Evolutionary conservation across 805 yeast species (phyloP), one percentile per base, ranked within the genome.

Genomic region (Metschnikowia gelsemii): DNA sequence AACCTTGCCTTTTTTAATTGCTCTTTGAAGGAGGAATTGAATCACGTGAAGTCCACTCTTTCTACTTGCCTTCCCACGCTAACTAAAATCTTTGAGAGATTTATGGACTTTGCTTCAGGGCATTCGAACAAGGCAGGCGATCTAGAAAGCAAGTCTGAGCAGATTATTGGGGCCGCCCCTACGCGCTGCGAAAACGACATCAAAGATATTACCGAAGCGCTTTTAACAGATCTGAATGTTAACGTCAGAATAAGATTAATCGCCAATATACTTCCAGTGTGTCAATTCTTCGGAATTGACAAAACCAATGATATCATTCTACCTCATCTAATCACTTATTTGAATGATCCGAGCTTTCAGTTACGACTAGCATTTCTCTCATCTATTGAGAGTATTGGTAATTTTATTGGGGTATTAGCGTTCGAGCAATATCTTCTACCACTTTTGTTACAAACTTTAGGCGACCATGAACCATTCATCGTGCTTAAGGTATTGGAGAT

Each of bases 371-470:
- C 82, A 4, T 82, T 93, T 52, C 80, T 91, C 26, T 75, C 80
- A 30, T 73, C 88, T 6, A 77, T 90, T 8, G 73, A 88, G 1
- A 79, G 83, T 0, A 70, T 93, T 8, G 84, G 95, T 0, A 78
- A 89, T 3, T 84, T 80, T 56, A 80, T 90, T 12, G 99, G 99
- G 0, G 78, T 82, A 0, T 72, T 86, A 0, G 78, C 93, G 27
- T 68, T 93, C 42, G 96, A 91, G 52, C 95, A 88, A 51, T 93
- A 90, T 55, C 78, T 93, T 14, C 64, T 89, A 20, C 99, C 99
- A 0, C 63, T 93, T 16, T 64, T 93, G 46, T 71, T 86, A 1
- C 98, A 93, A 58, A 83, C 96, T 0, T 63, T 90, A 20, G 76
- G 82, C 4, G 98, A 90, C 59, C 78, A 83, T 0, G 96, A 91